Evolutionary conservation across 2,329 filamentous ascomycete species (phyloP), one percentile per base, ranked within the genome.

Genomic region (Microcyclospora pomicola): DNA sequence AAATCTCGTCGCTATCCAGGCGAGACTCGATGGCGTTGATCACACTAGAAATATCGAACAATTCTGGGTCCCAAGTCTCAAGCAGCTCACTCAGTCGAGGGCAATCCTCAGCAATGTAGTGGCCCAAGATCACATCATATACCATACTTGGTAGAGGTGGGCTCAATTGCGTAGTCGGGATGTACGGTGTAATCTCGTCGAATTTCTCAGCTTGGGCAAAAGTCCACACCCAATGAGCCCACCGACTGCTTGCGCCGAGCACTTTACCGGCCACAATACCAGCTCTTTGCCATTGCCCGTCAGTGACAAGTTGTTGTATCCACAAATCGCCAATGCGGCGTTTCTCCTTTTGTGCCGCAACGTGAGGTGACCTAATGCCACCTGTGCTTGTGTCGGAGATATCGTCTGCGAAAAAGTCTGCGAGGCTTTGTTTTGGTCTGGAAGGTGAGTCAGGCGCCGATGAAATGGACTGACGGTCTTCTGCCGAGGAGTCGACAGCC

Each of bases 181-280:
- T 82, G 51, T 81, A 78, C 28, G 81, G 72, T 5, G 82, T 81
- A 43, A 98, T 94, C 49, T 94, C 87, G 55, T 95, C 84, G 50
- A 93, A 85, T 53, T 78, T 85, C 46, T 83, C 73, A 2, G 82
- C 81, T 31, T 85, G 80, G 6, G 86, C 84, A 61, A 98, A 98
- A 0, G 75, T 80, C 75, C 82, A 92, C 5, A 92, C 81, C 86
- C 88, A 96, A 51, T 92, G 84, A 62, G 96, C 87, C 91, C 91
- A 98, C 49, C 80, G 69, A 34, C 80, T 70, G 1, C 85, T 76
- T 1, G 80, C 84, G 32, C 77, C 77, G 1, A 98, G 67, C 0
- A 95, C 87, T 52, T 80, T 85, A 11, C 80, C 82, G 41, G 86
- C 88, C 3, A 92, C 69, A 51, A 80, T 70, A 1, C 85, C 88